Percentiles rank a stretch among this genome's conserved stretches.
Evolutionary conservation across 2,329 filamentous ascomycete genomes (phyloP).

Genomic region (Aaosphaeria pasadenensis): DNA sequence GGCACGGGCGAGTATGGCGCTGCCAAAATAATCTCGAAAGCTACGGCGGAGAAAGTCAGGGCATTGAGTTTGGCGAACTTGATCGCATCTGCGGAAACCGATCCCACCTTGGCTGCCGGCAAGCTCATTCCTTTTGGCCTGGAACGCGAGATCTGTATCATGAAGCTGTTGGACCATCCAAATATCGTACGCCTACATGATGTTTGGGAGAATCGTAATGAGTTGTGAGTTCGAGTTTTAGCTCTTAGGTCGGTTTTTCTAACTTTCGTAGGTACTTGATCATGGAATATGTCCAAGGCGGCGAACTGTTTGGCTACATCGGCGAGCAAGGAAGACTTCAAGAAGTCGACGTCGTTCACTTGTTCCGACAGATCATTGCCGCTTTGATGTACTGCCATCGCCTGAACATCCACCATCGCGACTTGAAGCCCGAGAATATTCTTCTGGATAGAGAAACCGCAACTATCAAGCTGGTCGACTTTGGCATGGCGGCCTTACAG

Average conservation of each 20-base stretch:
- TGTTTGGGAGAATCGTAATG: conserved; percentile 94
- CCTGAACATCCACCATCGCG: conserved; percentile 92
- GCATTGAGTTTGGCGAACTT: conserved; percentile 83
- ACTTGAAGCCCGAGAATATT: conserved; percentile 97
- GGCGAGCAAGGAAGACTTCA: conserved; percentile 67
- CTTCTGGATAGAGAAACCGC: conserved; percentile 68
- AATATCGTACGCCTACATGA: conserved; percentile 94
- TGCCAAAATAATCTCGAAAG: conserved; percentile 91
- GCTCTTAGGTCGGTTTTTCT: conserved; percentile 14
- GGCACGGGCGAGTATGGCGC: conserved; percentile 78
- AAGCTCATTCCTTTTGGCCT: conserved; percentile 81
- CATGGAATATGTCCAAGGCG: conserved; percentile 83
- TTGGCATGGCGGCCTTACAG: conserved; percentile 95
- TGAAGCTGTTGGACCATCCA: conserved; percentile 92
- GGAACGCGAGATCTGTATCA: conserved; percentile 92
- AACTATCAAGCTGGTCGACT: conserved; percentile 91
- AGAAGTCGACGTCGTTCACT: conserved; percentile 76
- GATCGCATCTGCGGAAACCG: conserved; percentile 66
- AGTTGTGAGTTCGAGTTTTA: conserved; percentile 65
- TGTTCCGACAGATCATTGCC: conserved; percentile 91
- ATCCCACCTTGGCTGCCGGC: conserved; percentile 56
- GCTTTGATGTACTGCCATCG: conserved; percentile 90
- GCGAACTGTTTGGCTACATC: conserved; percentile 86
- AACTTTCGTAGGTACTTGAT: conserved; percentile 72
- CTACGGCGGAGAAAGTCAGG: conserved; percentile 72